A percentile compares a stretch with the other conserved stretches of the same genome.
These are phyloP conservation scores for Zoysia pacifica DNA, from an alignment of 176 grass and related monocot species.

Conservation along the genomic window DNA sequence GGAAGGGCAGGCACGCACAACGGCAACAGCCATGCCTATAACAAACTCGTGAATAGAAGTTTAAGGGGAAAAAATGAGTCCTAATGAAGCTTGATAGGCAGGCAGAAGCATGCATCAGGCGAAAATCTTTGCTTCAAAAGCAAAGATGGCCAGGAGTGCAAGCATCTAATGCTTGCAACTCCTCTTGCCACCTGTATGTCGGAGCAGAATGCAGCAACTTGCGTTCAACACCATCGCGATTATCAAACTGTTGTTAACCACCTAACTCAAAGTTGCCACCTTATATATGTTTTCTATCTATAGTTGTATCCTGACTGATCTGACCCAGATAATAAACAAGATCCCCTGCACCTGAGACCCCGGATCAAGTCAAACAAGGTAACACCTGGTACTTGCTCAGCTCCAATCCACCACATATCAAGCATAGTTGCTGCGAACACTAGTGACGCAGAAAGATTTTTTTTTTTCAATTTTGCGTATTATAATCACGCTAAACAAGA, in stretches of 20 bases:
- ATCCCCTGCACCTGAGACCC: not conserved
- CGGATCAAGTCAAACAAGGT: not conserved
- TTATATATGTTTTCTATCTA: not conserved
- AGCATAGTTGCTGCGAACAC: not conserved
- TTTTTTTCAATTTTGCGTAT: not conserved
- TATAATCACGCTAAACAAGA: not conserved
- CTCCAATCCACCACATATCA: not conserved
- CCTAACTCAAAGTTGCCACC: not conserved
- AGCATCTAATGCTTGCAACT: slow-evolving; percentile 47
- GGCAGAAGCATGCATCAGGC: slow-evolving; percentile 34
- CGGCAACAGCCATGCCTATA: slow-evolving; percentile 39
- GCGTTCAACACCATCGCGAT: slow-evolving; percentile 14
- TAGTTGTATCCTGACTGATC: slow-evolving; percentile 20
- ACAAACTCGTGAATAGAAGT: slow-evolving; percentile 33
- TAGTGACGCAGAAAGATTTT: not conserved
- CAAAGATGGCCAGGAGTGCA: slow-evolving; percentile 50
- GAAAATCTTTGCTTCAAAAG: slow-evolving; percentile 49
- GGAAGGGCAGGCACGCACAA: slow-evolving; percentile 26
- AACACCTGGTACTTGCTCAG: not conserved
- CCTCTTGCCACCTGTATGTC: slow-evolving; percentile 27
- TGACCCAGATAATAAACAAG: not conserved
- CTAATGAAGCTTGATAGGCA: slow-evolving; percentile 26
- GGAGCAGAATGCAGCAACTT: slow-evolving; percentile 23
- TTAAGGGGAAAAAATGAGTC: slow-evolving; percentile 13
- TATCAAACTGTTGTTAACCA: slow-evolving; percentile 6